Percentiles rank a stretch among this genome's conserved stretches.
These are phyloP conservation scores for Populus simonii DNA, from an alignment of 345 rosid species.

Conservation along the genomic window DNA sequence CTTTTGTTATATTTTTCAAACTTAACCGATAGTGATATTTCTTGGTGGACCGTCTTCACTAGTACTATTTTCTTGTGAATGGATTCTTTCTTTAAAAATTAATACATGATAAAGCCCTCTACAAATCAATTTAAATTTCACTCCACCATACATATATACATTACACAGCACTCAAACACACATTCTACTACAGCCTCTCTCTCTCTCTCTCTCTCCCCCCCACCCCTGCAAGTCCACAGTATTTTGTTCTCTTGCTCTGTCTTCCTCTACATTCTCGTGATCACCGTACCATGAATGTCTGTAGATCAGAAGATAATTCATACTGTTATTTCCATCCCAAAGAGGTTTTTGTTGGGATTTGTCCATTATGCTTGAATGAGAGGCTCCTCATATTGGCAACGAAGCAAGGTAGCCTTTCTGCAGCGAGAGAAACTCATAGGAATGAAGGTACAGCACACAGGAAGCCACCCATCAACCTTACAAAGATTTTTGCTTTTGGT, in stretches of 20 bases:
- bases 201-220: neutral
- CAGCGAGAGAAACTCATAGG: constrained; percentile 11
- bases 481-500: constrained; percentile 71
- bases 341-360: constrained; percentile 61
- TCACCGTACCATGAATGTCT: constrained; percentile 47
- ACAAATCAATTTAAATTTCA: neutral
- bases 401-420: constrained; percentile 46
- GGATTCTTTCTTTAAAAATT: neutral
- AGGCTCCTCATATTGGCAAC: constrained; percentile 80
- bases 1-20: neutral
- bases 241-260: neutral
- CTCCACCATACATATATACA: neutral
- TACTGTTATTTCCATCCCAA: constrained; percentile 80
- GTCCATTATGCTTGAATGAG: constrained; percentile 76
- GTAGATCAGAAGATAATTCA: constrained; percentile 47
- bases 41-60: constrained; percentile 13
- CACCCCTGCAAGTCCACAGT: neutral
- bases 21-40: neutral
- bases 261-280: neutral
- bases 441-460: constrained; percentile 14
- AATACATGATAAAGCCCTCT: neutral
- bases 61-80: neutral
- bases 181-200: neutral
- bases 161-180: neutral
- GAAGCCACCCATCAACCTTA: constrained; percentile 46